Evolutionary conservation across 2,329 filamentous ascomycete species (phyloP).

Genomic region (Verticillium albo-atrum): DNA sequence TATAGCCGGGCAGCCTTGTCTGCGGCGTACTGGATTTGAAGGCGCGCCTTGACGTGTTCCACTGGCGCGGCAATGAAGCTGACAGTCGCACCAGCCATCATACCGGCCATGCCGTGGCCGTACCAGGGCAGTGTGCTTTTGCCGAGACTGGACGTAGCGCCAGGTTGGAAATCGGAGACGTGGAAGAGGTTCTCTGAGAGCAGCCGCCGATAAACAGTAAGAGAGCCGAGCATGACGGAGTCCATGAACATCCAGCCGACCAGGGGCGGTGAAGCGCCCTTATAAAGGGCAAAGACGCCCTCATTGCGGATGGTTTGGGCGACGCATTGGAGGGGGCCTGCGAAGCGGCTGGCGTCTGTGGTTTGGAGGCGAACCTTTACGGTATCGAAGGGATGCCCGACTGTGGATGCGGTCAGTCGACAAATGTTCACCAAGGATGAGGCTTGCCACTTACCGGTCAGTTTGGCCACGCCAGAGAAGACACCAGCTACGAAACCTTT

Average conservation of each 20-base stretch:
- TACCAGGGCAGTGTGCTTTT: conserved; percentile 58
- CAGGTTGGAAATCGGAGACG: conserved; percentile 27
- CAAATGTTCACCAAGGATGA: neutral
- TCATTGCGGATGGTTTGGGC: conserved; percentile 81
- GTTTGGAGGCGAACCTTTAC: conserved; percentile 96
- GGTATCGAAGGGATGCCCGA: conserved; percentile 83
- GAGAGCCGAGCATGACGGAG: conserved; percentile 79
- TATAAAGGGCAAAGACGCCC: conserved; percentile 82
- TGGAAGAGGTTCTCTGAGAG: conserved; percentile 77
- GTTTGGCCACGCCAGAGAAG: conserved; percentile 88
- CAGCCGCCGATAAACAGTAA: conserved; percentile 84
- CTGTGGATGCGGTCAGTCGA: conserved; percentile 21
- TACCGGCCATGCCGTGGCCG: conserved; percentile 84
- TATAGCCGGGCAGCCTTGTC: conserved; percentile 75
- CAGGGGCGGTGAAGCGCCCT: conserved; percentile 86
- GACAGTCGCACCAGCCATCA: conserved; percentile 84
- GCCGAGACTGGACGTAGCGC: conserved; percentile 11
- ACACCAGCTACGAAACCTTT: conserved; percentile 97
- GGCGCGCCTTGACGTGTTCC: conserved; percentile 88
- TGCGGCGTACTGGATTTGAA: conserved; percentile 91
- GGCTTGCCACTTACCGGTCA: conserved; percentile 58
- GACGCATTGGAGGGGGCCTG: conserved; percentile 80
- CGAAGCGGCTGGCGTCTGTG: conserved; percentile 70
- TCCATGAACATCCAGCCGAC: conserved; percentile 99
- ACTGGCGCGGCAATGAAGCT: conserved; percentile 90